A percentile compares a stretch with the other conserved stretches of the same genome.
These are phyloP conservation scores for fission yeast (Schizosaccharomyces pombe) DNA, from an alignment of 805 yeast genomes.

Conservation along the genomic window DNA sequence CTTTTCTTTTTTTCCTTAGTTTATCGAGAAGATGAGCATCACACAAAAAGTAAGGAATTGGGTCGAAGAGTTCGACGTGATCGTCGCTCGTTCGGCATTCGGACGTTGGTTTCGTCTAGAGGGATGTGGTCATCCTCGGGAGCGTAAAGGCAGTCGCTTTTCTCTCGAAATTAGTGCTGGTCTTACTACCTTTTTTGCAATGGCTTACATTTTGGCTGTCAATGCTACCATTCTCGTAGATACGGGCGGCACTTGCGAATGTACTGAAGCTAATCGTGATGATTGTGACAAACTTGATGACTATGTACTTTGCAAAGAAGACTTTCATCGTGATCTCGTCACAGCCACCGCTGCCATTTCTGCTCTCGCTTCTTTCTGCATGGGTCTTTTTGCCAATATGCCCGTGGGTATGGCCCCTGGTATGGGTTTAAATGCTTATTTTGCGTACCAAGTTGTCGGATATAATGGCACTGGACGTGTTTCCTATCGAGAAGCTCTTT, in stretches of 20 bases:
- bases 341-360: conserved; percentile 12
- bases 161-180: conserved; percentile 12
- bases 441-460: conserved; percentile 12
- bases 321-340: conserved; percentile 10
- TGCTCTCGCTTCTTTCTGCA: conserved; percentile 10
- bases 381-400: conserved; percentile 12
- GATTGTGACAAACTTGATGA: conserved; percentile 9
- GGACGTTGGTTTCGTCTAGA: conserved; percentile 11
- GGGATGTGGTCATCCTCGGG: conserved; percentile 9
- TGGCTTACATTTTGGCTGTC: conserved; percentile 12
- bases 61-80: conserved; percentile 8
- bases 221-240: conserved; percentile 10
- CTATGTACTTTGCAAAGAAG: conserved; percentile 8
- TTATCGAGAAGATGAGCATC: neutral
- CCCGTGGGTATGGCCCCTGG: conserved; percentile 12
- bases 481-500: conserved; percentile 10
- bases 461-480: conserved; percentile 11
- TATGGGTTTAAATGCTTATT: conserved; percentile 12
- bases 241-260: conserved; percentile 11
- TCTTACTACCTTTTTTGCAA: conserved; percentile 11
- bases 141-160: conserved; percentile 10
- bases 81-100: conserved; percentile 9
- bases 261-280: conserved; percentile 8
- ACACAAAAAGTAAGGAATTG: neutral
- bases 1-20: neutral